phyloP scores from a whole-genome alignment of 2,329 filamentous ascomycete species.

The Aspergillus versicolor region DNA sequence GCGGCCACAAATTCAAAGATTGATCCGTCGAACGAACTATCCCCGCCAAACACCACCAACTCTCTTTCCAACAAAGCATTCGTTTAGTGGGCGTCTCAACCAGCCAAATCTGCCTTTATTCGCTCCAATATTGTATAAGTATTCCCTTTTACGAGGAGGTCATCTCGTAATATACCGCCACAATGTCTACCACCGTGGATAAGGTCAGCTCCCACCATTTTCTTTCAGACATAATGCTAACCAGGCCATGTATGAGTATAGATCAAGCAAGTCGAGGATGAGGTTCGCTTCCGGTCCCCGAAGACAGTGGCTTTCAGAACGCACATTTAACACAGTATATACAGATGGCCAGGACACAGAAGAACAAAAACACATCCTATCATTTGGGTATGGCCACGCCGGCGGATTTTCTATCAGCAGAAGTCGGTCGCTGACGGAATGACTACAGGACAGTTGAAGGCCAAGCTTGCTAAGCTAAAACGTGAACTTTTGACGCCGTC shows the following conservation, averaged over 20 bases:
- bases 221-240: slow-evolving; percentile 26
- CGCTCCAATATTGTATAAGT: not conserved
- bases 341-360: slow-evolving; percentile 93
- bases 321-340: slow-evolving; percentile 17
- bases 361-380: slow-evolving; percentile 93
- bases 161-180: slow-evolving; percentile 41
- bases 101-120: not conserved
- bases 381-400: slow-evolving; percentile 64
- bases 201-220: slow-evolving; percentile 61
- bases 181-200: slow-evolving; percentile 95
- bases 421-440: slow-evolving; percentile 20
- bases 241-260: slow-evolving; percentile 41
- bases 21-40: slow-evolving; percentile 11
- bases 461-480: slow-evolving; percentile 97
- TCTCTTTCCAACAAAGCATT: slow-evolving; percentile 14
- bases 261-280: slow-evolving; percentile 96
- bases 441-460: slow-evolving; percentile 75
- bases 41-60: slow-evolving; percentile 12
- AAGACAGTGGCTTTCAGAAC: slow-evolving; percentile 1
- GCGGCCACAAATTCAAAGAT: slow-evolving; percentile 32
- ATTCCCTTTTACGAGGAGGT: slow-evolving; percentile 14
- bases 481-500: slow-evolving; percentile 86
- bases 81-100: slow-evolving; percentile 1
- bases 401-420: not conserved
- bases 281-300: slow-evolving; percentile 66